Evolutionary conservation across 192 early-diverging fungal species (phyloP).

Genomic region (Coemansia sp.): DNA sequence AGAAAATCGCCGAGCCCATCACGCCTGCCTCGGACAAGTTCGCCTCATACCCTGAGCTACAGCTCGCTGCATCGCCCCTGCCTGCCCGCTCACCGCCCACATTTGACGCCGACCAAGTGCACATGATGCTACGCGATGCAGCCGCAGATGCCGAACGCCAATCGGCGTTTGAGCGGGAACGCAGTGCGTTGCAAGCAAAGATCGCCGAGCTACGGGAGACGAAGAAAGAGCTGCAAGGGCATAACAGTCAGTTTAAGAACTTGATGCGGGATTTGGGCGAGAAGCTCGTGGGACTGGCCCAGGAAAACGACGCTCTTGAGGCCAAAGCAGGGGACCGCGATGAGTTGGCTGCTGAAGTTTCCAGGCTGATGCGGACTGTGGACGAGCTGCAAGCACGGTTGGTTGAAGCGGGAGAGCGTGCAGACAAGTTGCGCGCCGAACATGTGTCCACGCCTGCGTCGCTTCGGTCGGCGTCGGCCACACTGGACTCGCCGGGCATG

Average conservation of each 20-base stretch:
- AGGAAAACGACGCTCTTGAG: constrained; percentile 49
- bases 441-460: not conserved
- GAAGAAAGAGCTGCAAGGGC: constrained; percentile 42
- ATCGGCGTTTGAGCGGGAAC: constrained; percentile 18
- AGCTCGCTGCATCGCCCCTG: constrained; percentile 20
- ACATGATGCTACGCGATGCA: constrained; percentile 34
- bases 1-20: not conserved
- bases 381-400: constrained; percentile 19
- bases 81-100: constrained; percentile 8
- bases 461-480: constrained; percentile 1
- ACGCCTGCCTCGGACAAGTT: constrained; percentile 24
- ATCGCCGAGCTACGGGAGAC: constrained; percentile 20
- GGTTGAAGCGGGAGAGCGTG: not conserved
- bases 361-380: constrained; percentile 8
- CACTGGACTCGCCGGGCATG: not conserved
- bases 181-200: constrained; percentile 8
- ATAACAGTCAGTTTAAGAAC: constrained; percentile 45
- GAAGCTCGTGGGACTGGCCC: constrained; percentile 40
- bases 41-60: constrained; percentile 49
- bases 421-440: not conserved
- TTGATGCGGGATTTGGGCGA: constrained; percentile 43
- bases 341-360: constrained; percentile 14
- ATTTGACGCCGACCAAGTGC: constrained; percentile 39
- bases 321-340: constrained; percentile 31
- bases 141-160: constrained; percentile 25